Conservation (phyloP, 78 protist species). For the Diacronema lutheri region DNA sequence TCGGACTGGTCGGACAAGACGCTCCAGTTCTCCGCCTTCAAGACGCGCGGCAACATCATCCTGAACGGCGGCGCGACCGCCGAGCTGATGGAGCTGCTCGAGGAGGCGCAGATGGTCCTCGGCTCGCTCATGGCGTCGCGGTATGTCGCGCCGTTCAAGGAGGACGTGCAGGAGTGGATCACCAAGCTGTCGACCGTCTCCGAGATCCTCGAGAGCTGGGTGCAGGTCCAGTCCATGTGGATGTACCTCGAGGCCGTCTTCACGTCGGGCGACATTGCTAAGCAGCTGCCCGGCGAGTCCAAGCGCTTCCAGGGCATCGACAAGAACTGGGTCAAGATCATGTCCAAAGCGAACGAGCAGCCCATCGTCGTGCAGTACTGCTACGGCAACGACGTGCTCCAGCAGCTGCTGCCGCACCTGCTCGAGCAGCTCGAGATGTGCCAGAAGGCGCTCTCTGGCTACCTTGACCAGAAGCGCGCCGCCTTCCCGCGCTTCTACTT, state of each 20-base stretch:
- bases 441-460: conserved; percentile 77
- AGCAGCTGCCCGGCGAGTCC: conserved; percentile 82
- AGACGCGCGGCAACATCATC: conserved; percentile 19
- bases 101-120: conserved; percentile 66
- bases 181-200: conserved; percentile 29
- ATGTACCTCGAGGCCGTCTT: conserved; percentile 86
- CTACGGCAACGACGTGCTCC: conserved; percentile 50
- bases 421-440: conserved; percentile 81
- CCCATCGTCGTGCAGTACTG: conserved; percentile 54
- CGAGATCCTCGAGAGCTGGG: conserved; percentile 76
- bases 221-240: conserved; percentile 79
- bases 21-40: conserved; percentile 18
- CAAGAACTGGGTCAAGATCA: conserved; percentile 74
- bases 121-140: conserved; percentile 58
- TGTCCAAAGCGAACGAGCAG: conserved; percentile 63
- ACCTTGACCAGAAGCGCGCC: conserved; percentile 77
- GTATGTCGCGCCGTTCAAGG: conserved; percentile 61
- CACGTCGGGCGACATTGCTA: conserved; percentile 80
- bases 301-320: conserved; percentile 72
- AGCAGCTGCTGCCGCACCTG: conserved; percentile 69
- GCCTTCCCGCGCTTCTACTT: conserved; percentile 90
- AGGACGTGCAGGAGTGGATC: conserved; percentile 40
- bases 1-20: conserved; percentile 8
- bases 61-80: conserved; percentile 47
- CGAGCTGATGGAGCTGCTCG: conserved; percentile 59